phyloP scores from a whole-genome alignment of 2,329 filamentous ascomycete species.

The Chaetomium olivaceum region DNA sequence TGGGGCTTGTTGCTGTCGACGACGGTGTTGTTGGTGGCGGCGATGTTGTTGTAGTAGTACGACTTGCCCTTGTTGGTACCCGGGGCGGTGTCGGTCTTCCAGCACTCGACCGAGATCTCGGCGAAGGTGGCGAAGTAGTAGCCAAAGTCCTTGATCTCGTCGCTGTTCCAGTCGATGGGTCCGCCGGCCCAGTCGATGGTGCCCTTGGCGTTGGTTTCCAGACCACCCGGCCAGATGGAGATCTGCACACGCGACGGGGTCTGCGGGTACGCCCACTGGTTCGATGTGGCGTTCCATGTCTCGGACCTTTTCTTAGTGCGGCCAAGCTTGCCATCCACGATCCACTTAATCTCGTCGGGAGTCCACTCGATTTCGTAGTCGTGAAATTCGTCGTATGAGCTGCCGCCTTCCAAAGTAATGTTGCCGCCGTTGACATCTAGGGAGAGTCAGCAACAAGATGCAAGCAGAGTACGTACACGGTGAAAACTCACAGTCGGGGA shows the following conservation, averaged over 20 bases:
- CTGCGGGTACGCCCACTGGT: conserved; percentile 86
- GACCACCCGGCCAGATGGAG: conserved; percentile 93
- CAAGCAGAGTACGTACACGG: background rate
- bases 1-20: conserved; percentile 73
- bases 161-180: conserved; percentile 79
- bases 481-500: conserved; percentile 73
- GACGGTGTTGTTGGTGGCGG: conserved; percentile 74
- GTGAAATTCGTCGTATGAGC: conserved; percentile 79
- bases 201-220: conserved; percentile 73
- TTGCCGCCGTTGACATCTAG: conserved; percentile 77
- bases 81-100: conserved; percentile 60
- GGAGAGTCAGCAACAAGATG: background rate
- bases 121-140: conserved; percentile 86
- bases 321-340: conserved; percentile 75
- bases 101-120: conserved; percentile 83
- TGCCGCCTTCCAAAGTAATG: conserved; percentile 54
- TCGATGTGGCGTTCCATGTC: conserved; percentile 82
- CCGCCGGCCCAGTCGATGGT: conserved; percentile 93
- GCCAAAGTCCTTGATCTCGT: conserved; percentile 76
- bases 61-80: conserved; percentile 69
- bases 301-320: conserved; percentile 73
- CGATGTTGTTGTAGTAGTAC: conserved; percentile 71
- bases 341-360: conserved; percentile 82
- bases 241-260: conserved; percentile 88
- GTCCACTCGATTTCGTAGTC: conserved; percentile 94